Evolutionary conservation across 2,329 filamentous ascomycete genomes (phyloP), one percentile per base, ranked within the genome.

Genomic region (Cladophialophora carrionii): DNA sequence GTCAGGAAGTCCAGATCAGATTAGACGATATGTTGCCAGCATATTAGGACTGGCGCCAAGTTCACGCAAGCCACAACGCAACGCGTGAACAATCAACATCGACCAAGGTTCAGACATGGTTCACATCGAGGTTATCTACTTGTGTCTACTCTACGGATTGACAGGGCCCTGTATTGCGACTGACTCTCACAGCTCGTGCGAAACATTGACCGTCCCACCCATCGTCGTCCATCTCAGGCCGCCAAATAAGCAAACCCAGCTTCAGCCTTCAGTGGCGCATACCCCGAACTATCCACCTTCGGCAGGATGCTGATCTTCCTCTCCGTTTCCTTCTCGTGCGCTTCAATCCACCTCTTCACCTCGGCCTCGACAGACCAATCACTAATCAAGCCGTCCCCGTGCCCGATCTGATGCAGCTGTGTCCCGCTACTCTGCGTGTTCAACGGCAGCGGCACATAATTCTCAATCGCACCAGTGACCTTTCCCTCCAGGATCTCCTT

Each of bases 241-340:
- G 57, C 37, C 49, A 70, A 46, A 64, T 69, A 70, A 6, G 61
- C 62, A 64, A 68, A 71, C 12, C 68, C 68, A 62, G 57, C 54
- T 37, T 68, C 62, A n/a, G 66, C 63, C 48, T 67, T 68, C 20
- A 70, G 53, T 7, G 56, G 48, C 22, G 68, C 51, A 55, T 77
- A 76, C 73, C 76, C 75, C 72, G 74, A 76, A 74, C 76, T 77
- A 74, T 77, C 76, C 71, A 26, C 69, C 65, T 41, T 61, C 17
- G 8, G 74, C 71, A 6, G 75, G n/a, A 20, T 67, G 41, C 46
- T 70, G 56, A 48, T 62, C 69, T 57, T 74, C 66, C 34, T 68
- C 61, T 10, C 62, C n/a, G 7, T 75, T 52, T 71, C 68, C 34
- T 59, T 67, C 17, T 68, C 62, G 32, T 67, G 59, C 52, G 66